These are phyloP conservation scores for Colletotrichum brevisporum DNA, from an alignment of 2,329 filamentous ascomycete genomes.

Conservation along the genomic window DNA sequence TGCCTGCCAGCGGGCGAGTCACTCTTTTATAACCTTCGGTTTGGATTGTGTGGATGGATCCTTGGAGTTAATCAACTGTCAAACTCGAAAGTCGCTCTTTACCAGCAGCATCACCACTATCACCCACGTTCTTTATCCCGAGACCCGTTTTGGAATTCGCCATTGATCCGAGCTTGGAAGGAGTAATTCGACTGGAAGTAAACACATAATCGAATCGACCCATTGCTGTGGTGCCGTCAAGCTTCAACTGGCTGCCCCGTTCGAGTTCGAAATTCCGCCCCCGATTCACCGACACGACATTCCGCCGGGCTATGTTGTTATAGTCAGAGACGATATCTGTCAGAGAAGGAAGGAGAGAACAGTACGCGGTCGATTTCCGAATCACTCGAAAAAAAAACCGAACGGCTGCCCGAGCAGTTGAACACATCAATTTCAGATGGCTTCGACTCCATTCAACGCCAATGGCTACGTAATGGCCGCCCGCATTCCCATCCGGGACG, in stretches of 20 bases:
- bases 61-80: conserved; percentile 32
- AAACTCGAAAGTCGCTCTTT: conserved; percentile 52
- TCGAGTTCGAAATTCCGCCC: neutral
- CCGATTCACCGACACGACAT: conserved; percentile 20
- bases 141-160: conserved; percentile 1
- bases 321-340: conserved; percentile 9
- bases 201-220: conserved; percentile 4
- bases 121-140: conserved; percentile 26
- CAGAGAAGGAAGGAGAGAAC: conserved; percentile 38
- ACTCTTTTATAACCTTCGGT: conserved; percentile 61
- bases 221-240: conserved; percentile 9
- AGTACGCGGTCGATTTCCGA: conserved; percentile 4
- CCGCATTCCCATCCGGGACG: conserved; percentile 45
- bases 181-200: conserved; percentile 12
- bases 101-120: conserved; percentile 4
- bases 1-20: conserved; percentile 72
- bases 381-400: conserved; percentile 18
- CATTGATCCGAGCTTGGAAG: neutral
- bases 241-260: neutral
- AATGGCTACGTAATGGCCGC: conserved; percentile 46
- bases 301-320: conserved; percentile 31
- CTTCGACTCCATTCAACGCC: conserved; percentile 36
- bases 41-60: conserved; percentile 42
- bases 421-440: conserved; percentile 24
- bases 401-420: conserved; percentile 12